Base-by-base conservation (phyloP, 1,284 basidiomycete genomes). In the Mycosarcoma mackinlayi region DNA sequence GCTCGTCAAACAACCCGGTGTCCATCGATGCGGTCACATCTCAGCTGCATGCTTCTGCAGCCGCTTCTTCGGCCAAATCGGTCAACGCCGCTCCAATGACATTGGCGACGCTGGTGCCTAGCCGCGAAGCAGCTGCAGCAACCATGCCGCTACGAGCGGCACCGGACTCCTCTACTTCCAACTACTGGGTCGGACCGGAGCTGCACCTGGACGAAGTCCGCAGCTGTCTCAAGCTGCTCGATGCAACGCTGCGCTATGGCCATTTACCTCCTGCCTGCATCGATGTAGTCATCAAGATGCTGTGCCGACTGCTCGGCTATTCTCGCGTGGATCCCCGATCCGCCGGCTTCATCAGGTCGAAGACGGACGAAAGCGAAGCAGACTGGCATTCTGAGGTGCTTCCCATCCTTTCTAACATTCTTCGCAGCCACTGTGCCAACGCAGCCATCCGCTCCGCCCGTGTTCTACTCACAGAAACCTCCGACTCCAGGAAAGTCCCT, bases 391-490 rank as follows among this genome's bases (percentile, higher is more conserved):
- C 48, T 13, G 72, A 76, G 21, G 69, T 73, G 18, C 34, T 59
- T 46, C 58, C 57, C 3, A 57, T 79, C 33, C 47, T 80, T 8
- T 63, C 62, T 30, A 77, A 81, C 54, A 51, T 82, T n/a, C 64
- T 82, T 6, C 47, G 67, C 4, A 80, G 78, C 46, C 80, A 82
- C 60, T 75, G 72, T 31, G 80, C 79, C 16, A 78, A 80, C 35
- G 68, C 76, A 16, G 65, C 73, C 10, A 57, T 82, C 33, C 75
- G 76, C 23, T 58, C 63, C 2, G 73, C 77, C 19, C 66, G 74
- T 34, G 34, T 52, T 37, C 45, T 80, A 11, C 63, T 82, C 14
- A 46, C 59, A 3, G 42, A 40, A 16, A 27, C 45, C 25, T 6
- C 27, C 13, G 40, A 44, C 27, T 8, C 40, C n/a, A 27, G 19